These are phyloP conservation scores for Polysphondylium violaceum DNA, from an alignment of 78 protist species.

Conservation along the genomic window DNA sequence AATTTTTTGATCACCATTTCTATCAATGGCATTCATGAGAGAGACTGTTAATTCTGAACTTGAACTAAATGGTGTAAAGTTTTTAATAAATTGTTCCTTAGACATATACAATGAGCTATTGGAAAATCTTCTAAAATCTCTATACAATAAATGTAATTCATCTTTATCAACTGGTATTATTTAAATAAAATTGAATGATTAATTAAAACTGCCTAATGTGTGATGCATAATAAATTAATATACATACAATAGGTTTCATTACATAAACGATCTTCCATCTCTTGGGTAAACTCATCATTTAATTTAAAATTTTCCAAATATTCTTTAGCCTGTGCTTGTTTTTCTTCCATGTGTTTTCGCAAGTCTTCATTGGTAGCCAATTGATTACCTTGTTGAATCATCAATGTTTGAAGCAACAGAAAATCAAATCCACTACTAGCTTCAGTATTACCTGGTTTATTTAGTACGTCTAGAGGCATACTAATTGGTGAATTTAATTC, in stretches of 20 bases:
- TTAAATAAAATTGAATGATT: neutral
- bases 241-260: slow-evolving; percentile 52
- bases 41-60: slow-evolving; percentile 30
- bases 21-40: slow-evolving; percentile 54
- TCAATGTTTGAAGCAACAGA: too few species aligned
- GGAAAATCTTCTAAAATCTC: slow-evolving; percentile 34
- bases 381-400: too few species aligned
- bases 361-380: too few species aligned
- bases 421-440: too few species aligned
- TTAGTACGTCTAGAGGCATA: too few species aligned
- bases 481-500: too few species aligned
- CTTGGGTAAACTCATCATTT: neutral
- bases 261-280: slow-evolving; percentile 24
- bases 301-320: slow-evolving; percentile 1
- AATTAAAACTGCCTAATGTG: neutral
- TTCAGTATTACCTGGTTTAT: too few species aligned
- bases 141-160: slow-evolving; percentile 37
- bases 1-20: slow-evolving; percentile 64
- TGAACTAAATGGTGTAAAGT: neutral
- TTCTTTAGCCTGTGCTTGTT: neutral
- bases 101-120: slow-evolving; percentile 17
- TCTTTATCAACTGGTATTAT: slow-evolving; percentile 11
- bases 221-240: neutral
- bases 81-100: slow-evolving; percentile 2
- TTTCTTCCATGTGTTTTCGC: neutral